A percentile compares a stretch with the other conserved stretches of the same genome.
Conservation (phyloP, 148 eudicot species). For the Nepenthes mirabilis region DNA sequence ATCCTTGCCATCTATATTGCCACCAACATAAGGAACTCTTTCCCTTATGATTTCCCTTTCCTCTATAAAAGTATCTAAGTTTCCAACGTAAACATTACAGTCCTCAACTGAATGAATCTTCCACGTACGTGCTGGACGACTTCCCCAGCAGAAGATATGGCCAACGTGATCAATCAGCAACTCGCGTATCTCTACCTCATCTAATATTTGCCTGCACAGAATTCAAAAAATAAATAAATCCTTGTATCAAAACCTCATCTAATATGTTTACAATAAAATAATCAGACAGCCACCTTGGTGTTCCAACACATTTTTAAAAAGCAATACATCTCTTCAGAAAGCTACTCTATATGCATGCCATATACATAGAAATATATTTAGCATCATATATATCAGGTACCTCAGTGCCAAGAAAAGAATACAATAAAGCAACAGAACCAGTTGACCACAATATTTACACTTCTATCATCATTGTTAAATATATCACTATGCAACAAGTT, state of each 20-base stretch:
- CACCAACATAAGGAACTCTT: conserved; percentile 47
- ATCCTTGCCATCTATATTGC: conserved; percentile 45
- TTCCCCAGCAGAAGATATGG: conserved; percentile 98
- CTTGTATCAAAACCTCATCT: not conserved
- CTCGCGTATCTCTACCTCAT: conserved; percentile 91
- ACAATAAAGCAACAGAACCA: too few relatives aligned
- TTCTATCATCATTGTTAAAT: too few relatives aligned
- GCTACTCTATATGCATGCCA: too few relatives aligned
- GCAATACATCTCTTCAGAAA: too few relatives aligned
- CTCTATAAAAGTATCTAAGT: conserved; percentile 80
- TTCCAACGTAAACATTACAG: conserved; percentile 96
- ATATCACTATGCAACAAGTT: too few relatives aligned
- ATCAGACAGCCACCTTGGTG: too few relatives aligned
- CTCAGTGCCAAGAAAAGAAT: too few relatives aligned
- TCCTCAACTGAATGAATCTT: conserved; percentile 75
- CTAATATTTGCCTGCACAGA: conserved; percentile 55
- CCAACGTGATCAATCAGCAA: conserved; percentile 90
- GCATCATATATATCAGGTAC: too few relatives aligned
- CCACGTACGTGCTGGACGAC: conserved; percentile 95
- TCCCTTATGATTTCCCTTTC: conserved; percentile 68
- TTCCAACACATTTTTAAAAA: too few relatives aligned
- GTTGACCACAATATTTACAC: too few relatives aligned
- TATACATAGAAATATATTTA: too few relatives aligned
- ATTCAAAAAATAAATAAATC: not conserved
- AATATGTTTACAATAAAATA: not conserved